Conservation (phyloP, 2,329 filamentous ascomycete species). For the Neocatenulostroma microsporum region DNA sequence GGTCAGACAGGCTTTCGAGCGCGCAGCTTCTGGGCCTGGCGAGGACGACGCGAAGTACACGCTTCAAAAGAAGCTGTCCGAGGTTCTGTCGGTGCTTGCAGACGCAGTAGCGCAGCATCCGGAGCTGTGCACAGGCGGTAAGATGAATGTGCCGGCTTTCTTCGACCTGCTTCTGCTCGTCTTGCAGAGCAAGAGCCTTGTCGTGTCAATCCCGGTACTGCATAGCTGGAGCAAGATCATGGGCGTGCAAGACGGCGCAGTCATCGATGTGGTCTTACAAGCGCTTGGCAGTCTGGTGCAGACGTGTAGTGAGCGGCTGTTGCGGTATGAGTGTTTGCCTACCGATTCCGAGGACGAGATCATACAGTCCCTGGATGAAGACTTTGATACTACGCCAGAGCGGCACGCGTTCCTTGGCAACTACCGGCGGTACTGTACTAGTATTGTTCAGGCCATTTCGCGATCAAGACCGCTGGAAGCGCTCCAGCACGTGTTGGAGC, state of each 20-base stretch:
- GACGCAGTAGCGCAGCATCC: constrained; percentile 76
- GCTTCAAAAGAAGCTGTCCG: constrained; percentile 86
- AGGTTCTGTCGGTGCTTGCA: constrained; percentile 81
- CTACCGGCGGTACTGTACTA: constrained; percentile 82
- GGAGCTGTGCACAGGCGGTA: constrained; percentile 52
- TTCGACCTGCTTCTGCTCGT: constrained; percentile 72
- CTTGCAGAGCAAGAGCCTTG: constrained; percentile 75
- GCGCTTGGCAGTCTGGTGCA: constrained; percentile 72
- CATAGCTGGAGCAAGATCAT: constrained; percentile 84
- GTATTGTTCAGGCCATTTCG: constrained; percentile 81
- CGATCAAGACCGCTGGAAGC: constrained; percentile 75
- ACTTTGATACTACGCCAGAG: constrained; percentile 91
- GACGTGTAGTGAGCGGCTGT: constrained; percentile 70
- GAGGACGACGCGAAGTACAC: constrained; percentile 90
- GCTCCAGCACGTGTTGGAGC: constrained; percentile 74
- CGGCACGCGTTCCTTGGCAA: constrained; percentile 93
- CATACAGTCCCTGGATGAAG: constrained; percentile 75
- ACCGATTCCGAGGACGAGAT: constrained; percentile 74
- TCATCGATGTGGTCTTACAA: constrained; percentile 51
- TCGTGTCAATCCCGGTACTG: constrained; percentile 86
- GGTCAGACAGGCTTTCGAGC: constrained; percentile 25
- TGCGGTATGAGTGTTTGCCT: constrained; percentile 81
- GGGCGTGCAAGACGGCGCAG: constrained; percentile 60
- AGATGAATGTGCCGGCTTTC: constrained; percentile 63
- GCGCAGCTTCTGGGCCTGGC: constrained; percentile 39